Evolutionary conservation across 148 eudicot genomes (phyloP).

Genomic region (Persicaria maculosa): DNA sequence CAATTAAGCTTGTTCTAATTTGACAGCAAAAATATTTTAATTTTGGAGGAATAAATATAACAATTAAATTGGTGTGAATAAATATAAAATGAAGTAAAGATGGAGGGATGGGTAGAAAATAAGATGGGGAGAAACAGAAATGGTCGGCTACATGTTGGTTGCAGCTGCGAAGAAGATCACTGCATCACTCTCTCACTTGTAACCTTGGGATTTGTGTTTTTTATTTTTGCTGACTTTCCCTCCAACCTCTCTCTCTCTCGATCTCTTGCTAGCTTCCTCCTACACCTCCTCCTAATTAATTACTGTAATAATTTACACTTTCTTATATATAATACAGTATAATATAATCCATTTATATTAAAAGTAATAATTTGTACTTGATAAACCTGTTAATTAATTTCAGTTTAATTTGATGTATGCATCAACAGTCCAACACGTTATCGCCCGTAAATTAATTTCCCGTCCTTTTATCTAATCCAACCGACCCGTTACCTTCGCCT

Average conservation of each 20-base stretch:
- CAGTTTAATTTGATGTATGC: too few relatives aligned
- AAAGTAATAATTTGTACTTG: too few relatives aligned
- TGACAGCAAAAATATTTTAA: too few relatives aligned
- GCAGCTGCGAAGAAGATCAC: neutral
- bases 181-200: neutral
- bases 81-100: neutral
- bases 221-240: neutral
- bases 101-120: neutral
- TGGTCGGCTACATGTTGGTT: neutral
- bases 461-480: neutral
- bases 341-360: too few relatives aligned
- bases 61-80: too few relatives aligned
- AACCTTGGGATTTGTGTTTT: neutral
- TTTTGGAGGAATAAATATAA: too few relatives aligned
- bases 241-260: neutral
- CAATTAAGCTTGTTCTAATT: too few relatives aligned
- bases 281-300: too few relatives aligned
- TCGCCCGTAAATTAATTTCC: neutral
- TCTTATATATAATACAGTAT: too few relatives aligned
- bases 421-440: neutral
- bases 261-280: neutral
- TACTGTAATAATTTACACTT: too few relatives aligned
- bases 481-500: conserved; percentile 7
- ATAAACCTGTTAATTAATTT: too few relatives aligned
- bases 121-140: conserved; percentile 1